phyloP scores from a whole-genome alignment of 2,329 filamentous ascomycete genomes.

The Epichloe sibirici region DNA sequence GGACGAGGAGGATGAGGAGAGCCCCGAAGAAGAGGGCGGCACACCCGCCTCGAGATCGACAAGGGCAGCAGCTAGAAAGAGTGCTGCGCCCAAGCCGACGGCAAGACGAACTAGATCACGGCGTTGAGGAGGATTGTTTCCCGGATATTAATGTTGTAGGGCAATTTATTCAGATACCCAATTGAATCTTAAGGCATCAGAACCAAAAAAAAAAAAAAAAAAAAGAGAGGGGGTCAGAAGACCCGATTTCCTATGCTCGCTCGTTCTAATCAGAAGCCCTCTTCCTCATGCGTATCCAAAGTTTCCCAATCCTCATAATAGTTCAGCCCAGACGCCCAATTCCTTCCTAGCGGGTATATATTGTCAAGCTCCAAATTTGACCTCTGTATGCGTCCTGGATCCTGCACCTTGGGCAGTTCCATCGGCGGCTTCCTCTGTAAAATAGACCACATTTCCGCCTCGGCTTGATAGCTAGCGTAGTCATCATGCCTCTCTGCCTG shows the following conservation, averaged over 20 bases:
- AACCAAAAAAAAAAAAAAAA: not conserved
- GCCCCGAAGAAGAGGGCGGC: conserved; percentile 10
- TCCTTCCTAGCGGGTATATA: conserved; percentile 22
- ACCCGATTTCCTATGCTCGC: not conserved
- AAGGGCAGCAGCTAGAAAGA: conserved; percentile 3
- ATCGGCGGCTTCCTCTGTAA: conserved; percentile 27
- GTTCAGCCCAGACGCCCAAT: conserved; percentile 27
- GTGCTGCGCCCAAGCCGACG: conserved; percentile 1
- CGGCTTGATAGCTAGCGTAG: conserved; percentile 27
- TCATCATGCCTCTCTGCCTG: conserved; percentile 32
- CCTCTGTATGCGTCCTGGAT: conserved; percentile 16
- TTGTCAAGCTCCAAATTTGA: conserved; percentile 22
- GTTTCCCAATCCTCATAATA: conserved; percentile 33
- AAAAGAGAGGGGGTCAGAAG: no score
- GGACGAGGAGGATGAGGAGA: conserved; percentile 19
- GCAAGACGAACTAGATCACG: conserved; percentile 6
- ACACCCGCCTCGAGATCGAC: conserved; percentile 25
- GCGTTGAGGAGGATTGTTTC: not conserved
- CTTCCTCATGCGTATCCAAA: conserved; percentile 1
- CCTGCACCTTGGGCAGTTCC: conserved; percentile 19
- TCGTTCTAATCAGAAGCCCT: not conserved
- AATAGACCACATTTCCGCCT: conserved; percentile 33
- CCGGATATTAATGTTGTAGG: not conserved
- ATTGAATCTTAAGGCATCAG: not conserved
- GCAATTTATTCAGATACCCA: not conserved